phyloP scores from a whole-genome alignment of 768 basidiomycete genomes.

The Scleroderma bovista region DNA sequence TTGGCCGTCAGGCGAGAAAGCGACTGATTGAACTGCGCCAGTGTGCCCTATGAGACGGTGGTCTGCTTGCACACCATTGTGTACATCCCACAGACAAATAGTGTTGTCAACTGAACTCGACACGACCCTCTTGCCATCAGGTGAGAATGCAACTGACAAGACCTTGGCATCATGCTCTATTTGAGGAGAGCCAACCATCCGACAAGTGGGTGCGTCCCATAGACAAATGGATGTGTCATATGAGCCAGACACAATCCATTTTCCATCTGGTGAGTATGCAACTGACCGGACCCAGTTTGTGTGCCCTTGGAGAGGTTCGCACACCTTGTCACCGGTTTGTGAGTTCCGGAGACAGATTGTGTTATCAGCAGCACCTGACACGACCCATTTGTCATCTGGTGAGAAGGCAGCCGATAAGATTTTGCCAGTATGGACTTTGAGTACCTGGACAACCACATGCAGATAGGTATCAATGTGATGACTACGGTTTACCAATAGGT shows the following conservation, averaged over 20 bases:
- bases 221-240: background rate
- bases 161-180: background rate
- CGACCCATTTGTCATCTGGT: background rate
- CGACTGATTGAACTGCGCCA: background rate
- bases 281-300: background rate
- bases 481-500: background rate
- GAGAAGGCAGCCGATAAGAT: background rate
- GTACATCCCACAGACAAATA: slow-evolving; percentile 22
- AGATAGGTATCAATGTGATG: background rate
- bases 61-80: too few relatives aligned
- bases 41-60: background rate
- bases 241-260: slow-evolving; percentile 1
- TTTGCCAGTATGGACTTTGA: background rate
- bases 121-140: slow-evolving; percentile 13
- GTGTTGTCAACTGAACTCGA: slow-evolving; percentile 16
- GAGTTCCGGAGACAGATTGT: slow-evolving; percentile 1
- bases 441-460: background rate
- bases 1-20: background rate
- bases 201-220: background rate
- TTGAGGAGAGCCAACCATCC: background rate
- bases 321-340: background rate
- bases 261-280: slow-evolving; percentile 1
- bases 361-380: slow-evolving; percentile 2
- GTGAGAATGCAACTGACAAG: background rate
- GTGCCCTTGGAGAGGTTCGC: background rate